phyloP scores from a whole-genome alignment of 2,329 filamentous ascomycete genomes.

The Huntiella savannae region DNA sequence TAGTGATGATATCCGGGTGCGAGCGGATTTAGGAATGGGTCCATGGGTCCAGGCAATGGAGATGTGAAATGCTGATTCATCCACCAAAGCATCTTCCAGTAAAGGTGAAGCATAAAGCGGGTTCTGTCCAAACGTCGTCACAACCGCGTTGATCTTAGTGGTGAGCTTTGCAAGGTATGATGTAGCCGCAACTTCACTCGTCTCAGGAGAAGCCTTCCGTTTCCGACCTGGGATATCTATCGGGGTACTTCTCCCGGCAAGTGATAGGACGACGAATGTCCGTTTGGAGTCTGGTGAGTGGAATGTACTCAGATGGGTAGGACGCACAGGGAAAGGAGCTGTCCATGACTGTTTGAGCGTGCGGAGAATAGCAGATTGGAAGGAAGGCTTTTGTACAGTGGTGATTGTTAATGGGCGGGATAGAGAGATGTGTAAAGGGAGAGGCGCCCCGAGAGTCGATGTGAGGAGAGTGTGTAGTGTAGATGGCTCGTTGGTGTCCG shows the following conservation, averaged over 20 bases:
- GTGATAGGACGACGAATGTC: slow-evolving; percentile 62
- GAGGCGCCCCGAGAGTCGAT: slow-evolving; percentile 56
- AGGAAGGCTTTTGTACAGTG: slow-evolving; percentile 51
- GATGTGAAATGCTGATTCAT: slow-evolving; percentile 51
- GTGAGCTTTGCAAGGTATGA: too few relatives aligned
- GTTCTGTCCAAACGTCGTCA: background rate
- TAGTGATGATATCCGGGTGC: too few relatives aligned
- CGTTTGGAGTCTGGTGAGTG: slow-evolving; percentile 41
- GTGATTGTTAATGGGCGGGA: slow-evolving; percentile 61
- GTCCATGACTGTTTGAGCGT: background rate
- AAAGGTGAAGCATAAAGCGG: background rate
- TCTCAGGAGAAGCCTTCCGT: slow-evolving; percentile 17
- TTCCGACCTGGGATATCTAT: background rate
- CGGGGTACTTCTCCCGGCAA: background rate
- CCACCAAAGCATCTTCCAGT: slow-evolving; percentile 9
- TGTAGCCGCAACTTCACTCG: background rate
- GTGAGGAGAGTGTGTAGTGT: slow-evolving; percentile 48
- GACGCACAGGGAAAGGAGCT: slow-evolving; percentile 22
- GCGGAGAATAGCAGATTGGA: slow-evolving; percentile 28
- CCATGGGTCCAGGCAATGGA: slow-evolving; percentile 62
- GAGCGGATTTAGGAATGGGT: too few relatives aligned
- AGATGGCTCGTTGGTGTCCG: background rate
- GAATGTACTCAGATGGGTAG: slow-evolving; percentile 27
- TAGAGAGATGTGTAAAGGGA: slow-evolving; percentile 79
- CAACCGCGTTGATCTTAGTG: slow-evolving; percentile 6